Conservation (phyloP, 1,284 basidiomycete species). For the Rhodotorula sp. region DNA sequence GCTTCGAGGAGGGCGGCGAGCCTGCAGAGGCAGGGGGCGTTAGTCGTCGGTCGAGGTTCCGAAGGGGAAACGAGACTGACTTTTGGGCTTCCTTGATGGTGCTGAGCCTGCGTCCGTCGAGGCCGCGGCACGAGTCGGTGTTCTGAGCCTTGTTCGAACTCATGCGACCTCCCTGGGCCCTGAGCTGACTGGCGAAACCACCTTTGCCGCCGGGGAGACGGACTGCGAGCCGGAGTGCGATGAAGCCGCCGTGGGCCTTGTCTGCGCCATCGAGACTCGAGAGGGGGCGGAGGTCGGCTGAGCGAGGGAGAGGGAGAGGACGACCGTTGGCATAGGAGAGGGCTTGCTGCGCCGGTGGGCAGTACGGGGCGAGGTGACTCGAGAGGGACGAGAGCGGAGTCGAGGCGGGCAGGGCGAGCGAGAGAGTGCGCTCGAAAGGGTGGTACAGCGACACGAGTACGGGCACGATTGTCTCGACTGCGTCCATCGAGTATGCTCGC, state of each 20-base stretch:
- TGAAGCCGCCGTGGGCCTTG: constrained; percentile 43
- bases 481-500: constrained; percentile 7
- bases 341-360: constrained; percentile 58
- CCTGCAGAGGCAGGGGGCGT: constrained; percentile 53
- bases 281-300: constrained; percentile 48
- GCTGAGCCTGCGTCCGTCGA: constrained; percentile 82
- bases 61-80: constrained; percentile 52
- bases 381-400: constrained; percentile 58
- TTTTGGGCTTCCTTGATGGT: constrained; percentile 95
- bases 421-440: constrained; percentile 66
- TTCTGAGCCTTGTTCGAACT: constrained; percentile 85
- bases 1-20: constrained; percentile 84
- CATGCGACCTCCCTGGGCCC: constrained; percentile 97
- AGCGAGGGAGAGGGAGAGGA: constrained; percentile 43
- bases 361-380: constrained; percentile 59
- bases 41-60: neutral
- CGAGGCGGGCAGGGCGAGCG: constrained; percentile 59
- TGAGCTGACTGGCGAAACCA: constrained; percentile 92
- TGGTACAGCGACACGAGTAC: constrained; percentile 70
- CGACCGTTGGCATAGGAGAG: constrained; percentile 43
- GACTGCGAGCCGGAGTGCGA: constrained; percentile 48
- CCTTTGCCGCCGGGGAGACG: constrained; percentile 86
- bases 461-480: constrained; percentile 43
- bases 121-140: constrained; percentile 90
- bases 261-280: constrained; percentile 58